Conservation (phyloP, 2,329 filamentous ascomycete species). For the Hymenoscyphus albidus region DNA sequence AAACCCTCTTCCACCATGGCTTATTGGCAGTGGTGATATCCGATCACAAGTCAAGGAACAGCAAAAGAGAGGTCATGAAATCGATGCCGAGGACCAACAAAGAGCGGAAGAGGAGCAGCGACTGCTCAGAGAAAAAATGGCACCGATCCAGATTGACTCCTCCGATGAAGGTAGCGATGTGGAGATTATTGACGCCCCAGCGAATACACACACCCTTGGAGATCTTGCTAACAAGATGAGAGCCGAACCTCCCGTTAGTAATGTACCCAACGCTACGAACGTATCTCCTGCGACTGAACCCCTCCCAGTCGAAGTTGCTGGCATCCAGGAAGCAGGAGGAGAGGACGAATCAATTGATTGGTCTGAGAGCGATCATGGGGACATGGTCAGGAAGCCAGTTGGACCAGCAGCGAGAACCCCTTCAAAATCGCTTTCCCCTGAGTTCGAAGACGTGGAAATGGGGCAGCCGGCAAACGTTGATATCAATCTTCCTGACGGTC, state of each 20-base stretch:
- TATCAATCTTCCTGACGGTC: not conserved
- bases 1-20: conserved; percentile 71
- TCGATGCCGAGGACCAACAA: conserved; percentile 61
- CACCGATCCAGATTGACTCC: conserved; percentile 60
- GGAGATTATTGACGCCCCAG: conserved; percentile 50
- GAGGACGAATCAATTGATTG: conserved; percentile 43
- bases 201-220: conserved; percentile 12
- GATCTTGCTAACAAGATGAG: conserved; percentile 34
- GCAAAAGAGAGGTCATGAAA: conserved; percentile 52
- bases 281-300: conserved; percentile 4
- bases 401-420: conserved; percentile 19
- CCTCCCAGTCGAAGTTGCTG: not conserved
- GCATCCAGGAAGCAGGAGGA: conserved; percentile 4
- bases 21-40: conserved; percentile 61
- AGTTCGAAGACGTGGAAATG: conserved; percentile 49
- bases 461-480: conserved; percentile 19
- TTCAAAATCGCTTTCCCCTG: conserved; percentile 41
- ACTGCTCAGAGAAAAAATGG: conserved; percentile 44
- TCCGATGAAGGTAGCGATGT: conserved; percentile 54
- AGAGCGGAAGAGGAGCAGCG: conserved; percentile 54
- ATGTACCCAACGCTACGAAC: conserved; percentile 29
- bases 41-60: conserved; percentile 58
- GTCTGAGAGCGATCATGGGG: conserved; percentile 49
- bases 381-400: conserved; percentile 18
- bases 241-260: conserved; percentile 23